phyloP scores from a whole-genome alignment of 2,329 filamentous ascomycete genomes.

The Cladobotryum protrusum region DNA sequence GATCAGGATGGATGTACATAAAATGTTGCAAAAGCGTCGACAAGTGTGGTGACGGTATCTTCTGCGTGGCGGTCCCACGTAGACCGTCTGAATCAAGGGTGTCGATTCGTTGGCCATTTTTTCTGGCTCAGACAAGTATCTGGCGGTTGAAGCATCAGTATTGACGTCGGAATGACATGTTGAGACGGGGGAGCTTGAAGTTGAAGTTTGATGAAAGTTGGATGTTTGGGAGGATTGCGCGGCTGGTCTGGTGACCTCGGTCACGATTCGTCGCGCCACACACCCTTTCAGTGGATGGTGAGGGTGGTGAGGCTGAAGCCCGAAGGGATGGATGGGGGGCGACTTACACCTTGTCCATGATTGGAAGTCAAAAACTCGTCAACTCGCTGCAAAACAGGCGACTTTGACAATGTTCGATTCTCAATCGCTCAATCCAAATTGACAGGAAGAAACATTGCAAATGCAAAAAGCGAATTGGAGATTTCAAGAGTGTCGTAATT shows the following conservation, averaged over 20 bases:
- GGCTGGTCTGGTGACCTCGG: constrained; percentile 5
- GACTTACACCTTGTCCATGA: constrained; percentile 13
- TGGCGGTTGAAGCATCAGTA: constrained; percentile 7
- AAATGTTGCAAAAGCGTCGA: constrained; percentile 61
- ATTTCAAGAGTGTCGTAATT: not conserved
- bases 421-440: too few species aligned
- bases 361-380: not conserved
- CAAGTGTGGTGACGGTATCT: constrained; percentile 55
- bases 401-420: too few species aligned
- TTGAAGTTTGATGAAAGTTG: not conserved
- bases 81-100: constrained; percentile 61
- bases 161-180: too few species aligned
- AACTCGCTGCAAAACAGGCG: too few species aligned
- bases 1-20: constrained; percentile 48
- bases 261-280: constrained; percentile 8
- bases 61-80: constrained; percentile 43
- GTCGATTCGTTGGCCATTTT: constrained; percentile 50
- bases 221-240: not conserved
- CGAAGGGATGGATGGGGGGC: not conserved
- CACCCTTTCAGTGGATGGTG: constrained; percentile 1
- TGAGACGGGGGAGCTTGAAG: not conserved
- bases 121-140: constrained; percentile 16
- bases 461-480: too few species aligned
- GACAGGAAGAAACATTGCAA: too few species aligned
- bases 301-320: not conserved